These are phyloP conservation scores for sorghum (Sorghum bicolor) DNA, from an alignment of 176 grass and related monocot genomes.

Conservation along the genomic window Sorghum_bicolor_NCBIv3 NC_012872.2:62790001-62790500, in stretches of 20 bases:
- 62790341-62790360: not conserved
- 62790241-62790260: slow-evolving; percentile 28
- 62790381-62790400: not conserved
- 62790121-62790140: slow-evolving; percentile 26
- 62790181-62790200: slow-evolving; percentile 9
- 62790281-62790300: not conserved
- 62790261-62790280: slow-evolving; percentile 13
- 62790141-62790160: slow-evolving; percentile 70
- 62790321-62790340: not conserved
- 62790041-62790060: slow-evolving; percentile 26
- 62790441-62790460: not conserved
- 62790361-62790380: not conserved
- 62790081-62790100: slow-evolving; percentile 44
- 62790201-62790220: slow-evolving; percentile 5
- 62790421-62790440: not conserved
- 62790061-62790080: not conserved
- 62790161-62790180: slow-evolving; percentile 8
- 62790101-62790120: not conserved
- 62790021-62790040: slow-evolving; percentile 33
- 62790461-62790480: too few relatives aligned
- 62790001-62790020: slow-evolving; percentile 89
- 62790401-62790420: not conserved
- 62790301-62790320: not conserved
- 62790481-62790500: too few relatives aligned
- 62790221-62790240: not conserved